Evolutionary conservation across 129 eudicot species (phyloP).

Genomic region (Cynara cardunculus): DNA sequence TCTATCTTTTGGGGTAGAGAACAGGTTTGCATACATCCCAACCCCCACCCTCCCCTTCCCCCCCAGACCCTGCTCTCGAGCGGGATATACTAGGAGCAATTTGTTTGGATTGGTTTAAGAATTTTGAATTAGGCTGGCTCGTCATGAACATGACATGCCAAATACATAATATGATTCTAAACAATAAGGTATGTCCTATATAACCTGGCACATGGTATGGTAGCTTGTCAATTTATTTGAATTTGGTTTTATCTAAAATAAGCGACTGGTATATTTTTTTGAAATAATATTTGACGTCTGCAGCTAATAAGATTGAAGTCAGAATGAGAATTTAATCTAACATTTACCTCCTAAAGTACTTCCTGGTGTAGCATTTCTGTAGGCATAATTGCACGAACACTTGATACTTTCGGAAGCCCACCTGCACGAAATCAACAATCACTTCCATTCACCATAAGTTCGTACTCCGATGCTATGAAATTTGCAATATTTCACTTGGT

Average conservation of each 20-base stretch:
- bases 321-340: background rate
- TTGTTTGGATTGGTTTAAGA: too few species aligned
- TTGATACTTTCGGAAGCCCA: constrained; percentile 94
- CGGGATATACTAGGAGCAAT: too few species aligned
- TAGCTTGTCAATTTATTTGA: too few species aligned
- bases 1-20: too few species aligned
- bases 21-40: too few species aligned
- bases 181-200: too few species aligned
- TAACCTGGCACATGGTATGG: too few species aligned
- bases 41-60: too few species aligned
- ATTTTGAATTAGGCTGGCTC: too few species aligned
- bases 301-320: background rate
- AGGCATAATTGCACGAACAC: constrained; percentile 83
- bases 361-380: constrained; percentile 98
- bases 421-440: constrained; percentile 42
- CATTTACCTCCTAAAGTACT: constrained; percentile 72
- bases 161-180: too few species aligned
- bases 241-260: background rate
- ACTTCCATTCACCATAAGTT: background rate
- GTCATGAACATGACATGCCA: too few species aligned
- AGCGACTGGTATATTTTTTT: background rate
- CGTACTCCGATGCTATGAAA: background rate
- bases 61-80: too few species aligned
- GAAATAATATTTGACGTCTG: constrained; percentile 1
- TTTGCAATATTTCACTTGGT: background rate